Percentiles rank a stretch among this genome's conserved stretches.
Evolutionary conservation across 1,284 basidiomycete genomes (phyloP).

Genomic region (Pterula multifida): DNA sequence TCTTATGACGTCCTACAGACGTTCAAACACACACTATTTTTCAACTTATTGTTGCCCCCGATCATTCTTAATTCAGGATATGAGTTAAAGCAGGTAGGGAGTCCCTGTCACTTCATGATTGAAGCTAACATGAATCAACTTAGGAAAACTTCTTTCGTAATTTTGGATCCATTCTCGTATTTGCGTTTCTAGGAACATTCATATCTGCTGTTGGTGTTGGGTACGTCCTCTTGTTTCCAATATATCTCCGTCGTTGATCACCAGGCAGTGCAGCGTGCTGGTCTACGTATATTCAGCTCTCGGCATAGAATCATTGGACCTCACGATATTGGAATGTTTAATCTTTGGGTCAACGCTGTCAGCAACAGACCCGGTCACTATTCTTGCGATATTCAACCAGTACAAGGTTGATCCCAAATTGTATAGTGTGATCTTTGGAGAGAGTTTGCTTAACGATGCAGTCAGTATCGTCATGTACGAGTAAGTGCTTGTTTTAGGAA

Average conservation of each 20-base stretch:
- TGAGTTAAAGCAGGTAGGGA: conserved; percentile 81
- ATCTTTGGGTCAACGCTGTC: conserved; percentile 95
- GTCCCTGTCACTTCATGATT: background rate
- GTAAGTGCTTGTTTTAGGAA: conserved; percentile 40
- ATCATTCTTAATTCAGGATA: conserved; percentile 99
- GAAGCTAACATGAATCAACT: conserved; percentile 1
- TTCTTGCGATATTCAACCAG: conserved; percentile 97
- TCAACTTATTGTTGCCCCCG: conserved; percentile 93
- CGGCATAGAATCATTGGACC: conserved; percentile 74
- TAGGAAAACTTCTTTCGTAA: conserved; percentile 97
- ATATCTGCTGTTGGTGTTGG: conserved; percentile 95
- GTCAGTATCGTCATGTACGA: conserved; percentile 99
- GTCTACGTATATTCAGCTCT: conserved; percentile 93
- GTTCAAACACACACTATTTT: conserved; percentile 96
- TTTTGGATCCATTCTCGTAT: conserved; percentile 93
- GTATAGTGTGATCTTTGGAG: conserved; percentile 96
- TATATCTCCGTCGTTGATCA: conserved; percentile 26
- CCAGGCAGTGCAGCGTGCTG: conserved; percentile 59
- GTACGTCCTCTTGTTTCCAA: conserved; percentile 43
- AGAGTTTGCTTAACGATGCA: conserved; percentile 95
- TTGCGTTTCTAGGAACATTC: conserved; percentile 94
- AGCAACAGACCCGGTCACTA: conserved; percentile 97
- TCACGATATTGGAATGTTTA: conserved; percentile 84
- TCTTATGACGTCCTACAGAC: conserved; percentile 35
- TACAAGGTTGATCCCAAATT: conserved; percentile 98